phyloP scores from a whole-genome alignment of 208 protist genomes.

The Wallacemonas collosoma region DNA sequence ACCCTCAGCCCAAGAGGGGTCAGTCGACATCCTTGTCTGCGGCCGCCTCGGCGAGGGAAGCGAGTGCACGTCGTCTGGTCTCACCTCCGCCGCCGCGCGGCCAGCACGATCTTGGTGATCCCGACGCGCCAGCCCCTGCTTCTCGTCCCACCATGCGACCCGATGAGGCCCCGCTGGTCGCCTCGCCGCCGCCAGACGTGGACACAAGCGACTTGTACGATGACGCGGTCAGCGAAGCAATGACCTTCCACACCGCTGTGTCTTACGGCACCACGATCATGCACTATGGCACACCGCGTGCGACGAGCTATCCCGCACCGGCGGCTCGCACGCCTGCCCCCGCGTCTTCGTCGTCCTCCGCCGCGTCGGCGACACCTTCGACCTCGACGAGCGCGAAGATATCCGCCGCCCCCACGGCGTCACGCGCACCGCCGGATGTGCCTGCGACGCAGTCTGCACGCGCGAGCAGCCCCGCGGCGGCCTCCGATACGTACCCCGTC shows the following conservation, averaged over 20 bases:
- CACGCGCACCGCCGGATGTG: no score
- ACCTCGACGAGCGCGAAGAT: background rate
- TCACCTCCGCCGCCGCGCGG: background rate
- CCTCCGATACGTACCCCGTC: background rate
- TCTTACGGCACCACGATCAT: constrained; percentile 8
- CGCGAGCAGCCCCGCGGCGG: no score
- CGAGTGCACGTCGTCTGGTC: background rate
- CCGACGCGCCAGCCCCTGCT: background rate
- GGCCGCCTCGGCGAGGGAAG: background rate
- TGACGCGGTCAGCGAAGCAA: constrained; percentile 10
- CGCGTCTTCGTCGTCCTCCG: background rate
- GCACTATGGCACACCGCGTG: background rate
- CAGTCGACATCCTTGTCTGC: background rate
- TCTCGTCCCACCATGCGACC: constrained; percentile 1
- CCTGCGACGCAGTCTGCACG: no score
- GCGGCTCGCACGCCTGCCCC: background rate
- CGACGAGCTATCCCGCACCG: background rate
- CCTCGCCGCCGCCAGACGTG: constrained; percentile 2
- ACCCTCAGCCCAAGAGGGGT: background rate
- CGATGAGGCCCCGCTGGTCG: background rate
- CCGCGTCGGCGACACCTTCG: background rate
- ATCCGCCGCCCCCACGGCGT: no score
- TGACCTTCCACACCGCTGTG: constrained; percentile 12
- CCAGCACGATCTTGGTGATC: background rate
- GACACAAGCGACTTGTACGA: constrained; percentile 6